Evolutionary conservation across 2,329 filamentous ascomycete species (phyloP), one percentile per base, ranked within the genome.

Genomic region (Monosporascus sp.): DNA sequence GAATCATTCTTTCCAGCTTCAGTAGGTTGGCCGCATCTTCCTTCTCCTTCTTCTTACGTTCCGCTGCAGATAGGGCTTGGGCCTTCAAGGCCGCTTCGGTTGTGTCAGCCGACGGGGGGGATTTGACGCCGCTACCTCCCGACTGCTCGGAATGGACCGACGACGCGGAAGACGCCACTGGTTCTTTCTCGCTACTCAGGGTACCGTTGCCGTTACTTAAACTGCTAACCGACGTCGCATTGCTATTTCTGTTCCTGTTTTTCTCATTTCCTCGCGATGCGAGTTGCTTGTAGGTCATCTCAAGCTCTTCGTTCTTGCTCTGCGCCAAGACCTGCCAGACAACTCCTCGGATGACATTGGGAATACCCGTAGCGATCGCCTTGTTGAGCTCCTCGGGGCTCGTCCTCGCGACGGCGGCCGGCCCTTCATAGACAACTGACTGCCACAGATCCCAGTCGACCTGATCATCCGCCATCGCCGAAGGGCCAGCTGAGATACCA

Each of bases 381-480:
- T 81, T 84, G 66, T 93, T 96, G 53, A 99, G 76, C 68, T 97
- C 92, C 63, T 95, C 90, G 0, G 93, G 81, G 65, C 91, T 96
- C 4, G 91, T 91, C 55, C 90, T 85, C 11, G 90, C 88, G 49
- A 97, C 88, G 9, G 91, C 93, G 28, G 90, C 85, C 17, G 92
- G 91, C 0, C 94, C 94, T 73, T 97, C 90, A 61, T 97, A 95
- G 37, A 99, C 94, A 4, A 99, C 88, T 24, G 88, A 85, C 68
- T 99, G 93, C 94, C 94, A 99, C 40, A 99, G 75, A 70, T 99
- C 94, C 94, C 94, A 99, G 67, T 99, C 91, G n/a, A 99, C 94
- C 24, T 89, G 86, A 17, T 78, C 77, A 64, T 92, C 89, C 15
- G 75, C 73, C 57, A 86, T 79, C 22, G 85, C 84, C 3, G 89